Evolutionary conservation across 2,329 filamentous ascomycete genomes (phyloP), one percentile per base, ranked within the genome.

Genomic region (Ophioceras dolichostomum): DNA sequence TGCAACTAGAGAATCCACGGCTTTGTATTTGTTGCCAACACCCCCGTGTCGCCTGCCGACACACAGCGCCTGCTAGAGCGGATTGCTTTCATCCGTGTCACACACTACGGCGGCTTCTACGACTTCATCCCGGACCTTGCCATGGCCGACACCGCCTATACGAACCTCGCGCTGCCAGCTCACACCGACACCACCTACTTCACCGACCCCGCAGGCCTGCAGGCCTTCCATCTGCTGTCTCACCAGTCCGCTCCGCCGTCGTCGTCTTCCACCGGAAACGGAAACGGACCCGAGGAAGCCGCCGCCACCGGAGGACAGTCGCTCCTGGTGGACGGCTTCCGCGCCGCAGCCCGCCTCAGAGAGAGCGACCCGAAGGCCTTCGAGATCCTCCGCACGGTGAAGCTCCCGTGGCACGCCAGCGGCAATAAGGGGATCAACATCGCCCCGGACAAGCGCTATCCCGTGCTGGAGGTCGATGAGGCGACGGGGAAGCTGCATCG

Each of bases 161-260:
- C 89, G 2, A 86, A 82, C 49, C 68, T 91, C 36, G 78, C 79
- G 1, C 72, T 98, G 3, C 75, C 77, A 16, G 80, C 83, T 1
- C 91, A 98, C 58, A 96, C 89, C 1, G 91, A 98, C 60, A 96
- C 76, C 6, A 94, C 89, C 1, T 96, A 98, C 59, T 96, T 96
- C 61, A 87, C 77, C 17, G 89, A 96, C 44, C 89, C 91, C 0
- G 79, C 84, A 2, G 86, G 89, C 9, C 70, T 98, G 24, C 91
- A 98, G 56, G 78, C 91, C 19, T 93, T 98, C 58, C 91, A 98
- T 53, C 67, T 95, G 33, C 71, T 96, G 20, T 91, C 84, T 0
- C 85, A 93, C 55, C 80, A 77, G 7, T 30, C 10, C 12, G 14
- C 5, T 3, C 39, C 5, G 37, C 13, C 19, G 26, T 47, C 50